phyloP scores from a whole-genome alignment of 2,329 filamentous ascomycete genomes.

The Trichocomaceae sp. region DNA sequence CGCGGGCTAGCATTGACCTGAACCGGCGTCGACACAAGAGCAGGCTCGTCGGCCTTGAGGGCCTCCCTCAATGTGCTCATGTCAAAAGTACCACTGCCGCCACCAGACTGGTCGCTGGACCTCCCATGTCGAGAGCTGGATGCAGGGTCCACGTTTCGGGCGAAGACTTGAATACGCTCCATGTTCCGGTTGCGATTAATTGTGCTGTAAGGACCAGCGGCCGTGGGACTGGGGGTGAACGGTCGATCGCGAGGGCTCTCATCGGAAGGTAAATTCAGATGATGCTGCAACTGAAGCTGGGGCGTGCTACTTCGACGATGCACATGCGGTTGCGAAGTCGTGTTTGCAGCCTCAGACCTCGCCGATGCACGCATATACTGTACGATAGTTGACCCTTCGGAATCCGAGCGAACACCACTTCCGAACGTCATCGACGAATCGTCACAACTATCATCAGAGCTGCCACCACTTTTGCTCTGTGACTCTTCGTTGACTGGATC shows the following conservation, averaged over 20 bases:
- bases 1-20: neutral
- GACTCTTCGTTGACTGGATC: conserved; percentile 1
- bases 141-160: conserved; percentile 1
- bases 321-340: neutral
- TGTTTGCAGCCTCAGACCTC: conserved; percentile 5
- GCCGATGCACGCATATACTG: conserved; percentile 3
- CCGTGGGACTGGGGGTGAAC: conserved; percentile 1
- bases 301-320: conserved; percentile 1
- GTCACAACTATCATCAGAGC: conserved; percentile 2
- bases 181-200: conserved; percentile 5
- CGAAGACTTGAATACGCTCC: neutral
- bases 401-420: neutral
- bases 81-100: neutral
- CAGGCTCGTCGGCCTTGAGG: neutral
- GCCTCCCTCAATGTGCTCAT: neutral
- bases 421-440: neutral
- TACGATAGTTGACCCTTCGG: conserved; percentile 3
- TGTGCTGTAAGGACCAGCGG: conserved; percentile 2
- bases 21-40: neutral
- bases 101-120: conserved; percentile 1
- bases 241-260: conserved; percentile 2
- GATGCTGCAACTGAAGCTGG: neutral
- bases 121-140: neutral
- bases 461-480: neutral
- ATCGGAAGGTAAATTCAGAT: neutral